A percentile compares a stretch with the other conserved stretches of the same genome.
Evolutionary conservation across 2,329 filamentous ascomycete genomes (phyloP).

Genomic region (Lomentospora prolificans): DNA sequence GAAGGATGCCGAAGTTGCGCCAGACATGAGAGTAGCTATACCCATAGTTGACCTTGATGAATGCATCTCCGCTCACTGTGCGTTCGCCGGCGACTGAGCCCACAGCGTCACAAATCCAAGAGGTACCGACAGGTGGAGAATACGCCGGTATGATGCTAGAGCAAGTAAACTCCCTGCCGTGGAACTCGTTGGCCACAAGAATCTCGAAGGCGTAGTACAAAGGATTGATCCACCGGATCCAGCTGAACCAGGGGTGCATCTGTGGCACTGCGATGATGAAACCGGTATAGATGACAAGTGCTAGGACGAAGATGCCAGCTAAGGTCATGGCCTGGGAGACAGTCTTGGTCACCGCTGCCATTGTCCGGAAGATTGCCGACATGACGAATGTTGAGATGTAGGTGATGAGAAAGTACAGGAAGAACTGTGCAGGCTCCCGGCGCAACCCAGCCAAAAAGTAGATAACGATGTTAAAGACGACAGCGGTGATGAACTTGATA

Average conservation of each 20-base stretch:
- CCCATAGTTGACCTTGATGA: constrained; percentile 42
- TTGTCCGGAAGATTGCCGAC: constrained; percentile 66
- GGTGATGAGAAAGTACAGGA: constrained; percentile 64
- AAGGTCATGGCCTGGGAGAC: constrained; percentile 46
- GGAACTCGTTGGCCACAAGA: constrained; percentile 64
- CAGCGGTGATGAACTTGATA: constrained; percentile 41
- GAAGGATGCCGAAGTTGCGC: constrained; percentile 60
- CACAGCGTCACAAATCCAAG: constrained; percentile 42
- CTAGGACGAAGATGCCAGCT: constrained; percentile 45
- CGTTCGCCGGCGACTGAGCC: constrained; percentile 43
- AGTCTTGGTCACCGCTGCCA: constrained; percentile 61
- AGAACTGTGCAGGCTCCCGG: constrained; percentile 58
- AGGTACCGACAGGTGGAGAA: constrained; percentile 29
- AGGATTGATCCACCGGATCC: constrained; percentile 68
- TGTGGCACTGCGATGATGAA: constrained; percentile 40
- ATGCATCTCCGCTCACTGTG: constrained; percentile 51
- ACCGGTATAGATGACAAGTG: constrained; percentile 51
- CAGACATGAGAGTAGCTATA: constrained; percentile 51
- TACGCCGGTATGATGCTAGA: constrained; percentile 38
- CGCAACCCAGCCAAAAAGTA: constrained; percentile 47
- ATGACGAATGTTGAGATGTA: constrained; percentile 62
- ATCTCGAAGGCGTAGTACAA: constrained; percentile 67
- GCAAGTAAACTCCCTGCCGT: constrained; percentile 46
- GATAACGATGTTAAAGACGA: constrained; percentile 43
- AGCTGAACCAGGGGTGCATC: constrained; percentile 65